Evolutionary conservation across 1,284 basidiomycete species (phyloP).

Genomic region (Moesziomyces parantarcticus): DNA sequence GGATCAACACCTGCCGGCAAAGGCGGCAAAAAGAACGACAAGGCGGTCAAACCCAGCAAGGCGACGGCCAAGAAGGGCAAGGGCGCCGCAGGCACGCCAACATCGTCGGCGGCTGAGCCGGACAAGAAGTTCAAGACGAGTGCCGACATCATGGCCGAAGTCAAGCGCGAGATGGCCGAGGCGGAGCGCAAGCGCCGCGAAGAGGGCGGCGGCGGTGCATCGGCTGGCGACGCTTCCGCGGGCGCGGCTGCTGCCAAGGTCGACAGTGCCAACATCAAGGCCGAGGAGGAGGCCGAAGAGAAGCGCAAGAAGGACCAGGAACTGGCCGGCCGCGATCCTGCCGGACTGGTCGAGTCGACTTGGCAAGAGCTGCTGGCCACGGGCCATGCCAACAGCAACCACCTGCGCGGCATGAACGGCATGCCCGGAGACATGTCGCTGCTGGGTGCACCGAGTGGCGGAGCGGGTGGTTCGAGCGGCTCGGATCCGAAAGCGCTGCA

Average conservation of each 20-base stretch:
- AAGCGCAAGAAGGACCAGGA: conserved; percentile 42
- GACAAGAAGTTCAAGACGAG: conserved; percentile 57
- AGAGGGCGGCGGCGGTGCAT: conserved; percentile 20
- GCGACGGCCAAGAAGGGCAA: conserved; percentile 48
- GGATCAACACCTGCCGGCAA: conserved; percentile 50
- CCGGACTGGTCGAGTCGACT: conserved; percentile 46
- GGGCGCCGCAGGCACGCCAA: conserved; percentile 40
- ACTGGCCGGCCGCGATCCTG: conserved; percentile 45
- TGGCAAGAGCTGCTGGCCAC: conserved; percentile 54
- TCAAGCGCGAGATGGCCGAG: conserved; percentile 61
- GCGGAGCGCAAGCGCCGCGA: conserved; percentile 52
- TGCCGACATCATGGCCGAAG: conserved; percentile 63
- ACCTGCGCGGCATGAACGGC: conserved; percentile 13
- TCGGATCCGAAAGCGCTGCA: conserved; percentile 43
- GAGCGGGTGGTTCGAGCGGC: conserved; percentile 19
- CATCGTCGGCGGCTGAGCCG: conserved; percentile 42
- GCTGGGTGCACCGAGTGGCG: conserved; percentile 32
- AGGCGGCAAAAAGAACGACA: conserved; percentile 44
- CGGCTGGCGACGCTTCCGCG: conserved; percentile 12
- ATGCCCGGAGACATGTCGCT: conserved; percentile 16
- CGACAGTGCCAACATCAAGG: conserved; percentile 37
- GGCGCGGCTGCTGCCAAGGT: conserved; percentile 31
- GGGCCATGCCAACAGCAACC: conserved; percentile 24
- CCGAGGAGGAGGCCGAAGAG: conserved; percentile 46
- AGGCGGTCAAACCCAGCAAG: conserved; percentile 30